Conservation (phyloP, 371 early-diverging fungal genomes). For the Mortierella polycephala region DNA sequence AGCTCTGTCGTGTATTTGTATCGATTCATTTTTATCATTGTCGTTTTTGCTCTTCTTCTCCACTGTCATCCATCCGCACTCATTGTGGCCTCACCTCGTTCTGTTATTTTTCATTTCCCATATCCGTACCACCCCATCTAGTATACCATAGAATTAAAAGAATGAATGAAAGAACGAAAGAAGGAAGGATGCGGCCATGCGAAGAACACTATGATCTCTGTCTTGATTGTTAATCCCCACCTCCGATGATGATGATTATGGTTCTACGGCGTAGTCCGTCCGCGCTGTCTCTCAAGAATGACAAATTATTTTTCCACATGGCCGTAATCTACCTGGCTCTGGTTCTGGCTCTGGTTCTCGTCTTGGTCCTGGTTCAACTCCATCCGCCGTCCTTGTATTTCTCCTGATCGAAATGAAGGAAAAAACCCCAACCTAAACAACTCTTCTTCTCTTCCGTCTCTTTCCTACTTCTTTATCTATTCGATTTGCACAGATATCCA, state of each 20-base stretch:
- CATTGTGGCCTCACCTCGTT: neutral
- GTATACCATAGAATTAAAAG: slow-evolving; percentile 4
- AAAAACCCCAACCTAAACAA: neutral
- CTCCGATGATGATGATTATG: neutral
- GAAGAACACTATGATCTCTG: neutral
- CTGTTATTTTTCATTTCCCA: neutral
- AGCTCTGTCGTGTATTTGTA: too few relatives aligned
- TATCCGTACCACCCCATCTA: neutral
- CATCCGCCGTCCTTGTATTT: too few relatives aligned
- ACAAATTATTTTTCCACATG: slow-evolving; percentile 17
- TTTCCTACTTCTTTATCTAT: neutral
- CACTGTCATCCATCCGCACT: neutral
- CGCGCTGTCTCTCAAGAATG: neutral
- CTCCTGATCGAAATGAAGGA: neutral
- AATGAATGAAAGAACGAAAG: neutral
- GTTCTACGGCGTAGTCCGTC: neutral
- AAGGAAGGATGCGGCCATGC: neutral
- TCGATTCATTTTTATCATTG: too few relatives aligned
- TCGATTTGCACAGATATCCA: neutral
- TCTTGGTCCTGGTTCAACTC: too few relatives aligned
- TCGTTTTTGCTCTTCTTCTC: too few relatives aligned
- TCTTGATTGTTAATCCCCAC: neutral
- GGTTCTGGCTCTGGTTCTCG: too few relatives aligned
- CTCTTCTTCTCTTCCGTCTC: neutral
- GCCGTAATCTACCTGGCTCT: too few relatives aligned